phyloP scores from a whole-genome alignment of 2,329 filamentous ascomycete species.

The Phyllosticta capitalensis region DNA sequence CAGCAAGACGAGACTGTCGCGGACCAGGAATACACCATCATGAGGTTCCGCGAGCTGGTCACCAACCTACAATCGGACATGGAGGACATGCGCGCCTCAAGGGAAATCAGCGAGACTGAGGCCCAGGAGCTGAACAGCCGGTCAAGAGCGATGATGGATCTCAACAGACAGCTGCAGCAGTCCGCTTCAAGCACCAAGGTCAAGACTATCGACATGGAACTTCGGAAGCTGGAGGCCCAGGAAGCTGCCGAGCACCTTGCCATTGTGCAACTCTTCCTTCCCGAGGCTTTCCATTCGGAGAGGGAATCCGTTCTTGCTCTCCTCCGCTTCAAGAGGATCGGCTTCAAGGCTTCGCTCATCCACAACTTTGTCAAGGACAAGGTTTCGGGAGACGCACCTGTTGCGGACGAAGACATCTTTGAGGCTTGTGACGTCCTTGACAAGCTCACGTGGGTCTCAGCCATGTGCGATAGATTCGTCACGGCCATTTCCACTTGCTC shows the following conservation, averaged over 20 bases:
- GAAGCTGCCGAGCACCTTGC: conserved; percentile 80
- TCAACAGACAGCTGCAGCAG: conserved; percentile 87
- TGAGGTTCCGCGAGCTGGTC: conserved; percentile 81
- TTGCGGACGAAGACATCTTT: conserved; percentile 68
- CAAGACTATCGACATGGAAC: conserved; percentile 87
- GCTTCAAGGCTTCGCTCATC: conserved; percentile 77
- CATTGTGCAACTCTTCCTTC: conserved; percentile 71
- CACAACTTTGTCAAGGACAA: conserved; percentile 69
- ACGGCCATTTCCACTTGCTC: conserved; percentile 71
- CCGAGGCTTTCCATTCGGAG: conserved; percentile 10
- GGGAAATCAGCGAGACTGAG: conserved; percentile 85
- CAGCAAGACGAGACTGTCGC: conserved; percentile 74
- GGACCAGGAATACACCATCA: conserved; percentile 83
- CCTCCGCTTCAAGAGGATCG: conserved; percentile 76
- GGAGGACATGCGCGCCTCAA: conserved; percentile 84
- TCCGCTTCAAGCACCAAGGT: conserved; percentile 86
- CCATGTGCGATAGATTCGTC: conserved; percentile 76
- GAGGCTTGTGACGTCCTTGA: conserved; percentile 73
- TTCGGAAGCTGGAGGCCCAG: conserved; percentile 77
- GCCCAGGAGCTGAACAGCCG: conserved; percentile 82
- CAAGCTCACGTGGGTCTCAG: conserved; percentile 73
- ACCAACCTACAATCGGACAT: conserved; percentile 75
- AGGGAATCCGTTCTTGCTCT: conserved; percentile 81
- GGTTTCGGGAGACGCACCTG: conserved; percentile 56
- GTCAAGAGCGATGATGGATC: conserved; percentile 89